These are phyloP conservation scores for Calonectria henricotiae DNA, from an alignment of 2,329 filamentous ascomycete species.

Conservation along the genomic window DNA sequence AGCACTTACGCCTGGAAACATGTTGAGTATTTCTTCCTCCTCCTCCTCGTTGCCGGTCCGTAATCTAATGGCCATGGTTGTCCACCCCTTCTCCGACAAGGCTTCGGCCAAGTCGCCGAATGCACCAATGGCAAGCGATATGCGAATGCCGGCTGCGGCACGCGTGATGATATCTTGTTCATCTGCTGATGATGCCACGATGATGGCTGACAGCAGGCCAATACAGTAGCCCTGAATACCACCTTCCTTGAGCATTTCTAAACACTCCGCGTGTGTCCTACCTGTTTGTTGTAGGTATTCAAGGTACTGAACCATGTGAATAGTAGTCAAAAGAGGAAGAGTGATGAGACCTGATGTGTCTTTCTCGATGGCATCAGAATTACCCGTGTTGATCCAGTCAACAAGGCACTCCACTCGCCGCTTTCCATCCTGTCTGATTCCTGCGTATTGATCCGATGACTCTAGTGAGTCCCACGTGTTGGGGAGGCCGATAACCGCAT, in stretches of 20 bases:
- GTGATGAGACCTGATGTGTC: conserved; percentile 36
- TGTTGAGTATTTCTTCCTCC: conserved; percentile 23
- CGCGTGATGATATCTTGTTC: conserved; percentile 35
- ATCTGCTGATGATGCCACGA: conserved; percentile 37
- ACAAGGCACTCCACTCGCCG: conserved; percentile 32
- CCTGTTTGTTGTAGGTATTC: conserved; percentile 35
- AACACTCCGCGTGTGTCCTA: conserved; percentile 25
- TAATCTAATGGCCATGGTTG: conserved; percentile 36
- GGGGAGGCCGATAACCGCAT: conserved; percentile 30
- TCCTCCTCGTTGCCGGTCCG: conserved; percentile 20
- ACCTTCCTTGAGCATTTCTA: conserved; percentile 32
- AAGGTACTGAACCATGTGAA: conserved; percentile 41
- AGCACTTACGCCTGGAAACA: conserved; percentile 28
- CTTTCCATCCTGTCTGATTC: conserved; percentile 22
- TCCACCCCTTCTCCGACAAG: conserved; percentile 28
- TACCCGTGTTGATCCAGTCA: conserved; percentile 35
- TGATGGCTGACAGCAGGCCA: conserved; percentile 40
- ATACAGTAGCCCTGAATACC: conserved; percentile 44
- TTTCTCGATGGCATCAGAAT: conserved; percentile 29
- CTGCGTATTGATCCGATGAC: conserved; percentile 28
- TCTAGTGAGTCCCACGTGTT: conserved; percentile 31
- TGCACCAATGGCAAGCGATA: conserved; percentile 40
- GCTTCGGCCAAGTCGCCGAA: conserved; percentile 39
- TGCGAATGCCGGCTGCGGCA: conserved; percentile 34
- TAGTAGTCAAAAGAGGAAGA: conserved; percentile 38